These are phyloP conservation scores for Cucumis cinereus DNA, from an alignment of 306 rosid species.

Conservation along the genomic window DNA sequence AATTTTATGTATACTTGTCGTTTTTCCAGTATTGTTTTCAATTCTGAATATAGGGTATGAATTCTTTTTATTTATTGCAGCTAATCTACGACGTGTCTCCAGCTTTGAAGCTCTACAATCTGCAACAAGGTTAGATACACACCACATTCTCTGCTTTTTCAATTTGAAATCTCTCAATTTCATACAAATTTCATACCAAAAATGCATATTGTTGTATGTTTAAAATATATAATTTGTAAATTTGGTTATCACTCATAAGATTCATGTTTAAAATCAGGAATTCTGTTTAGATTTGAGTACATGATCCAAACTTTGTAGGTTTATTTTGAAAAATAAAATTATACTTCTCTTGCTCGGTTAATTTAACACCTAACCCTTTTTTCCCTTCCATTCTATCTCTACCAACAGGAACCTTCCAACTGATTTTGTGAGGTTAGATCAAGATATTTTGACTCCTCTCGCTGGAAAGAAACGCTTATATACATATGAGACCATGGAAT, in stretches of 20 bases:
- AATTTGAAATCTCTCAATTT: background rate
- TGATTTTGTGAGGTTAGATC: slow-evolving; percentile 88
- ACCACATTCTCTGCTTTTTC: background rate
- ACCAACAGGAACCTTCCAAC: slow-evolving; percentile 58
- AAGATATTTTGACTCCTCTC: slow-evolving; percentile 93
- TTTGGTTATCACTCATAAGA: background rate
- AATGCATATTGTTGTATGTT: background rate
- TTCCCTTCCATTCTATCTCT: background rate
- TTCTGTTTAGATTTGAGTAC: background rate
- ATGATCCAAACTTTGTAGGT: no score
- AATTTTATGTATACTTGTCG: background rate
- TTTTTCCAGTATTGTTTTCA: background rate
- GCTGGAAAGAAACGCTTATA: slow-evolving; percentile 90
- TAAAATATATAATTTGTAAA: background rate
- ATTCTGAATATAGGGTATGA: background rate
- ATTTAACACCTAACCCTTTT: background rate
- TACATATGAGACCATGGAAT: slow-evolving; percentile 73
- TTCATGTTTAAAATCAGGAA: background rate
- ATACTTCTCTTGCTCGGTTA: background rate
- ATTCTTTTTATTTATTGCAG: slow-evolving; percentile 30
- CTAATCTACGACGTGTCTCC: slow-evolving; percentile 58
- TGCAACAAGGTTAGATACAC: slow-evolving; percentile 47
- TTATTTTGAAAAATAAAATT: background rate
- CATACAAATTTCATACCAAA: background rate
- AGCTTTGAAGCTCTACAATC: slow-evolving; percentile 86